Conservation (phyloP, 2,329 filamentous ascomycete genomes). For the Exophiala dermatitidis region DNA sequence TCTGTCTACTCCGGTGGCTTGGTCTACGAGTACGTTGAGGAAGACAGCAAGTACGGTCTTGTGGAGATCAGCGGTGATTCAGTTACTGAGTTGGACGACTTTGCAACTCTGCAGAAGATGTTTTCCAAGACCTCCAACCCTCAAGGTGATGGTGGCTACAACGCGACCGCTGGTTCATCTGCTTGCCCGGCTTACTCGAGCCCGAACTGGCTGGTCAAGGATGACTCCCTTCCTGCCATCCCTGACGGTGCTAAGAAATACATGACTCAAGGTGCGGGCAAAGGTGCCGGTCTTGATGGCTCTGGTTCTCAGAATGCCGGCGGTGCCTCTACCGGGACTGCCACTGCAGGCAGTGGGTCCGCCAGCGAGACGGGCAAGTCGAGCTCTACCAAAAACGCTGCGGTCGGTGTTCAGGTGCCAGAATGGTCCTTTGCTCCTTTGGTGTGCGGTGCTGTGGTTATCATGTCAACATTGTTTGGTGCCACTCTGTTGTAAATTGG, state of each 20-base stretch:
- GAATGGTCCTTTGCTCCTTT: constrained; percentile 46
- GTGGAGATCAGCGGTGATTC: constrained; percentile 55
- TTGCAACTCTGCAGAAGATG: constrained; percentile 48
- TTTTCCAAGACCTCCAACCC: constrained; percentile 47
- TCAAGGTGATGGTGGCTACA: constrained; percentile 53
- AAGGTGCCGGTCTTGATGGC: constrained; percentile 50
- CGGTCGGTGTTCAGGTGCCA: constrained; percentile 38
- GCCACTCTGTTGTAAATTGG: constrained; percentile 38
- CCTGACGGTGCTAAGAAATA: constrained; percentile 50
- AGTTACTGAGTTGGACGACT: constrained; percentile 57
- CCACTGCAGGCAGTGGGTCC: constrained; percentile 44
- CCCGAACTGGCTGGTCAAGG: constrained; percentile 52
- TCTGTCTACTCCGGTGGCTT: constrained; percentile 88
- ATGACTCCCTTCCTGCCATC: constrained; percentile 48
- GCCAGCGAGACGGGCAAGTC: constrained; percentile 30
- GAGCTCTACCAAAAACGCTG: constrained; percentile 36
- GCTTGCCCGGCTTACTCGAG: constrained; percentile 47
- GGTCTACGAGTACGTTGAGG: constrained; percentile 87
- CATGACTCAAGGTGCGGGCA: constrained; percentile 53
- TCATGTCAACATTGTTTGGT: constrained; percentile 49
- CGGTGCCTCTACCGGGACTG: constrained; percentile 42
- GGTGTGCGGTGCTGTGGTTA: constrained; percentile 45
- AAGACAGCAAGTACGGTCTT: constrained; percentile 72
- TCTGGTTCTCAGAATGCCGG: constrained; percentile 51
- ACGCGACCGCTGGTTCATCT: constrained; percentile 46